Base-by-base conservation (phyloP, 768 basidiomycete species). In the Collybiopsis luxurians region DNA sequence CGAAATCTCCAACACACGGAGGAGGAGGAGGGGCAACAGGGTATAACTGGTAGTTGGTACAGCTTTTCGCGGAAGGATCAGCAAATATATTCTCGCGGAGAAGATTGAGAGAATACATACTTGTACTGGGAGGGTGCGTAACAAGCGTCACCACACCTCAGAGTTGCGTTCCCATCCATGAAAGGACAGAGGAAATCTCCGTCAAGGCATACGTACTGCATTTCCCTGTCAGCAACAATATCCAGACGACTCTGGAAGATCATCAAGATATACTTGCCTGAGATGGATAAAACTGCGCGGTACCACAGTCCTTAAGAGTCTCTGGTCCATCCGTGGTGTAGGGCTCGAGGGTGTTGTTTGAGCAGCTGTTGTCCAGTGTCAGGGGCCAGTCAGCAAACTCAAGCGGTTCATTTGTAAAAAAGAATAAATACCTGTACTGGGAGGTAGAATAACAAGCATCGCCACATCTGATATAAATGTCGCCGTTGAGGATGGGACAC, bases 401-500 rank as follows among this genome's bases (percentile, higher is more conserved):
- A n/a, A n/a, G n/a, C 4, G 31, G n/a, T 40, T 4, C 15, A 24
- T 4, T 7, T n/a, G 23, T 11, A 9, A 50, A 4, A 34, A 34
- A 34, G 31, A 34, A 19, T 10, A 36, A 31, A 21, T 6, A 59
- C 58, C 40, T 57, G 28, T 60, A 62, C 7, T 46, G 42, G 48
- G 26, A 54, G 2, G 53, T 48, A 6, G 55, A 54, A 30, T 62
- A 62, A 56, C 61, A 62, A 0, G 61, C 59, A 23, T 57, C 26
- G 2, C 56, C 59, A 34, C 59, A 62, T 21, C 39, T 7, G 19
- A 62, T 28, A 28, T 39, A 53, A 3, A 12, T 26, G 10, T 59
- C 55, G 42, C 53, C 59, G 24, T 49, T 52, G 27, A 53, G 11
- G 27, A 62, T 59, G 2, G 61, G 61, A 24, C 61, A 62, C 43